phyloP scores from a whole-genome alignment of 306 rosid genomes.

The Gastrolobium villosum region DNA sequence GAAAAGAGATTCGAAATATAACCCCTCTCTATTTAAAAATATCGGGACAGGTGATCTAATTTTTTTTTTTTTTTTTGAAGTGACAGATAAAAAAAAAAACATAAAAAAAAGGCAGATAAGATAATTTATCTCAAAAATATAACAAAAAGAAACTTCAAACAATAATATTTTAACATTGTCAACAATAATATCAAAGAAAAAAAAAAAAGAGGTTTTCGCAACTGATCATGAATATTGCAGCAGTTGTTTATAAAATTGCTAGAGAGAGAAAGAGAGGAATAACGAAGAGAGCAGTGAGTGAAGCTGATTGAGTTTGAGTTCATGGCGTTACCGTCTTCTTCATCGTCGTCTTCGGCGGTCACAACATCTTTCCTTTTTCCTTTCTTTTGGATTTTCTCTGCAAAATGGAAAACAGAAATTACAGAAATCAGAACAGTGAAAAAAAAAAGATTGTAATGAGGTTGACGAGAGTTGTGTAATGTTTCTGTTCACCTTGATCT shows the following conservation, averaged over 20 bases:
- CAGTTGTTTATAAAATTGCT: too few species aligned
- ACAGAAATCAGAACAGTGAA: background rate
- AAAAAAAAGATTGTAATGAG: conserved; percentile 12
- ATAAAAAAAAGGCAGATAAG: too few species aligned
- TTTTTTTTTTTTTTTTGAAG: too few species aligned
- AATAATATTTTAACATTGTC: background rate
- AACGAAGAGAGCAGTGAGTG: background rate
- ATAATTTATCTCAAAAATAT: too few species aligned
- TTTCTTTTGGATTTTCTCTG: conserved; percentile 38
- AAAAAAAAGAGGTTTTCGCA: too few species aligned
- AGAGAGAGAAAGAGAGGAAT: background rate
- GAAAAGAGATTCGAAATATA: too few species aligned
- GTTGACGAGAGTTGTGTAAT: background rate
- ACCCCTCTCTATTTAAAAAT: too few species aligned
- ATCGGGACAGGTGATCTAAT: too few species aligned
- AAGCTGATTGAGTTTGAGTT: background rate
- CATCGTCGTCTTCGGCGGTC: background rate
- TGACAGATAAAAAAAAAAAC: too few species aligned
- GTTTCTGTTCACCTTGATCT: conserved; percentile 35
- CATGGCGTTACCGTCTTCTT: conserved; percentile 47
- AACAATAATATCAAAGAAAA: background rate
- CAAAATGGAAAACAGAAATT: conserved; percentile 6
- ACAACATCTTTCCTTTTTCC: conserved; percentile 40
- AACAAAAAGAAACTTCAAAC: background rate
- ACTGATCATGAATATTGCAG: too few species aligned